Conservation (phyloP, 495 filamentous ascomycete genomes). For the Lentithecium fluviatile region DNA sequence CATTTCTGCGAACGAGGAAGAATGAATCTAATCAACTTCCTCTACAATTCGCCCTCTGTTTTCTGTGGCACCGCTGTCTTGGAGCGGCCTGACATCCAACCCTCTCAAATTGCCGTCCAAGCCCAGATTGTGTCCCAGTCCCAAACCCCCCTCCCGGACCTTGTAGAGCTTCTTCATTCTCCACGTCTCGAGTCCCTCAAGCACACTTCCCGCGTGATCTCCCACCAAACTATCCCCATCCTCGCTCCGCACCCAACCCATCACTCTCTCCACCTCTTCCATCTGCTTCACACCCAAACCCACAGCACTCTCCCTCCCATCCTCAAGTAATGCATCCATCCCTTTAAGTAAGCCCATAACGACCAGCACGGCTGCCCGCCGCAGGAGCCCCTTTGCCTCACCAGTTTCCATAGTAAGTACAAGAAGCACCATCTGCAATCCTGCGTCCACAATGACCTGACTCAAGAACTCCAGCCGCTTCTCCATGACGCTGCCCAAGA, state of each 20-base stretch:
- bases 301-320: constrained; percentile 55
- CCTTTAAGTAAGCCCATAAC: constrained; percentile 66
- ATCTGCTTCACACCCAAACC: constrained; percentile 62
- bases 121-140: constrained; percentile 37
- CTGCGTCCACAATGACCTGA: constrained; percentile 52
- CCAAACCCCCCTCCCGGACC: constrained; percentile 40
- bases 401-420: constrained; percentile 65
- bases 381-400: constrained; percentile 65
- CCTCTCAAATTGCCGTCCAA: constrained; percentile 42
- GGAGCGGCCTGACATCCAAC: constrained; percentile 25
- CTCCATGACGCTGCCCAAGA: constrained; percentile 66
- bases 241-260: constrained; percentile 64
- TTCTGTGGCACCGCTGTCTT: not conserved
- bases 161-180: constrained; percentile 56
- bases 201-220: constrained; percentile 66
- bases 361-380: constrained; percentile 69
- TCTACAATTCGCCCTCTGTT: constrained; percentile 46
- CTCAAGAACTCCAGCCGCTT: constrained; percentile 61
- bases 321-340: constrained; percentile 58
- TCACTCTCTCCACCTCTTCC: constrained; percentile 59
- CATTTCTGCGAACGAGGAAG: not conserved
- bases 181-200: constrained; percentile 73
- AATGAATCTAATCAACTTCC: constrained; percentile 52
- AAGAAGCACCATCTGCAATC: constrained; percentile 65
- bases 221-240: constrained; percentile 73